These are phyloP conservation scores for Ambrosiella cleistominuta DNA, from an alignment of 2,329 filamentous ascomycete genomes.

Conservation along the genomic window DNA sequence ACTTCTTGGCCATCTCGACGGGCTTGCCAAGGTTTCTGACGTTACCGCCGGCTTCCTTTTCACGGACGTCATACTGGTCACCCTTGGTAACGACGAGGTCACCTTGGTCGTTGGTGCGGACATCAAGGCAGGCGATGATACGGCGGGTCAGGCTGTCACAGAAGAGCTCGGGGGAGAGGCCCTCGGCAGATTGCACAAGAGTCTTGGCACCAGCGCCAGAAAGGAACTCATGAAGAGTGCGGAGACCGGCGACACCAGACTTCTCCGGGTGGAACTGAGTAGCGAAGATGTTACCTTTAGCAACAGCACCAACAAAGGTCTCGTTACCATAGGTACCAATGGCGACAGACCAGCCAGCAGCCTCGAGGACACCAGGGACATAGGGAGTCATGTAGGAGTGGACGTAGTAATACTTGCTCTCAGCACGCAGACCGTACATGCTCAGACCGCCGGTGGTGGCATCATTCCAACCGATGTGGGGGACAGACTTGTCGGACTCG, in stretches of 20 bases:
- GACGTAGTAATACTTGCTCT: conserved; percentile 97
- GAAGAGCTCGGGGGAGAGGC: conserved; percentile 16
- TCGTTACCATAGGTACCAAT: conserved; percentile 76
- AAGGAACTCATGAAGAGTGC: conserved; percentile 71
- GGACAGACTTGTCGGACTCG: conserved; percentile 68
- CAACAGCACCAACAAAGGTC: conserved; percentile 80
- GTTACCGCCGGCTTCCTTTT: conserved; percentile 48
- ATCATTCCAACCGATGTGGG: conserved; percentile 97
- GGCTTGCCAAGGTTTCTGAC: conserved; percentile 94
- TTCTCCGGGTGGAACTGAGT: conserved; percentile 98
- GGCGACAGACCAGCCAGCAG: conserved; percentile 78
- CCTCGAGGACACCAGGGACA: conserved; percentile 52
- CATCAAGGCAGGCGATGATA: conserved; percentile 90
- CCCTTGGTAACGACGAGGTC: conserved; percentile 97
- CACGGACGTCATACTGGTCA: conserved; percentile 94
- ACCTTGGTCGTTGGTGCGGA: conserved; percentile 81
- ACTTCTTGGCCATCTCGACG: conserved; percentile 79
- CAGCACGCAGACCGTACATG: conserved; percentile 62
- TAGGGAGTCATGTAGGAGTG: conserved; percentile 86
- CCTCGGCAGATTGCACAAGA: conserved; percentile 11
- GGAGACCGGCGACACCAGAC: conserved; percentile 73
- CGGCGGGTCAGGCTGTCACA: conserved; percentile 68
- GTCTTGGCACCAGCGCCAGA: conserved; percentile 40
- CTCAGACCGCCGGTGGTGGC: conserved; percentile 43
- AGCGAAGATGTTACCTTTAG: conserved; percentile 67